Conservation (phyloP, 495 filamentous ascomycete genomes). For the Bryoglossum gracile region DNA sequence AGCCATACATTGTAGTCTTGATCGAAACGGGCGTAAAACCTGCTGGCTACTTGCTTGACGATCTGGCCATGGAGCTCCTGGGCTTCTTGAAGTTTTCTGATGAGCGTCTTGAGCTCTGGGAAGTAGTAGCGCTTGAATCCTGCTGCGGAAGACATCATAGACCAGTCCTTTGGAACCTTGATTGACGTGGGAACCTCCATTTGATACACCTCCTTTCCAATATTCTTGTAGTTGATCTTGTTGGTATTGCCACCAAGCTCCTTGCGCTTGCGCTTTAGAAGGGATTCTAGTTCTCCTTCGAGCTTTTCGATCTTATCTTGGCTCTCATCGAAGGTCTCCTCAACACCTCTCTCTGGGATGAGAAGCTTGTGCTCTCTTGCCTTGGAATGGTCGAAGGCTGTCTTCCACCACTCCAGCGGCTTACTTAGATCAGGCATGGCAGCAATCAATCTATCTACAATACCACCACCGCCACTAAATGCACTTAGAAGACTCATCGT, state of each 20-base stretch:
- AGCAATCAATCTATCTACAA: constrained; percentile 75
- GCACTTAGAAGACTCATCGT: constrained; percentile 70
- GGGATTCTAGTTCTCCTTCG: constrained; percentile 58
- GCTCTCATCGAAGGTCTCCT: constrained; percentile 86
- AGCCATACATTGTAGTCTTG: constrained; percentile 84
- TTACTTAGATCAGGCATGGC: constrained; percentile 77
- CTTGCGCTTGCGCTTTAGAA: constrained; percentile 63
- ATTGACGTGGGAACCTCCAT: constrained; percentile 83
- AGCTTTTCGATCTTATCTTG: constrained; percentile 68
- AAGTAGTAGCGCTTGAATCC: constrained; percentile 94
- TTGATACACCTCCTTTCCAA: constrained; percentile 96
- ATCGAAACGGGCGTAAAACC: constrained; percentile 86
- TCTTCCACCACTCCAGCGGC: constrained; percentile 79
- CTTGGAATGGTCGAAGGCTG: constrained; percentile 79
- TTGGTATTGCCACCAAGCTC: constrained; percentile 47
- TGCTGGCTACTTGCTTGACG: constrained; percentile 73
- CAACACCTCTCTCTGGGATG: constrained; percentile 81
- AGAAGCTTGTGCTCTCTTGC: constrained; percentile 66
- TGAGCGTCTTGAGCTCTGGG: constrained; percentile 68
- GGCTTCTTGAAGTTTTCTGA: constrained; percentile 82
- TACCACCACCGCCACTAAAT: constrained; percentile 63
- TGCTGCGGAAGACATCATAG: constrained; percentile 90
- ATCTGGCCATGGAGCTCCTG: constrained; percentile 94
- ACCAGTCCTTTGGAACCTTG: constrained; percentile 83
- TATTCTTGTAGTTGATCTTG: constrained; percentile 76